Evolutionary conservation across 352 stramenopile genomes (phyloP).

Genomic region (Nothophytophthora sp.): DNA sequence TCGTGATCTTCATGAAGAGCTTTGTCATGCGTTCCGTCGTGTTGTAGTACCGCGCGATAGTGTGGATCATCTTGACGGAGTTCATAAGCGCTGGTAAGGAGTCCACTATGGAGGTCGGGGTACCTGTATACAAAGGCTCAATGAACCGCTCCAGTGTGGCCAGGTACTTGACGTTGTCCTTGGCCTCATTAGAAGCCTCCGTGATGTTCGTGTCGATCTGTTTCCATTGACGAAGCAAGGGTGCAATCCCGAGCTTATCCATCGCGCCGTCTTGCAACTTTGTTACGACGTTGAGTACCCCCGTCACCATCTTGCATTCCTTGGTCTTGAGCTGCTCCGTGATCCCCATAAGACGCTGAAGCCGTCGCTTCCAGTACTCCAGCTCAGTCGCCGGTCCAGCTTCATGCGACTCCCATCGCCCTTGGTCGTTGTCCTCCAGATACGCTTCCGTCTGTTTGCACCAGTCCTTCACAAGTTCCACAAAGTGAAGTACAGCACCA

Average conservation of each 20-base stretch:
- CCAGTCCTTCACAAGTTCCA: conserved; percentile 90
- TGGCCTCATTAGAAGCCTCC: conserved; percentile 81
- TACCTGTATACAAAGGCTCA: conserved; percentile 75
- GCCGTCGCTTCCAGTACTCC: conserved; percentile 85
- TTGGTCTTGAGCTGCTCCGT: conserved; percentile 90
- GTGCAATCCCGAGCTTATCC: conserved; percentile 65
- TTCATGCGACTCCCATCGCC: conserved; percentile 80
- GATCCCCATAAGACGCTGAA: conserved; percentile 86
- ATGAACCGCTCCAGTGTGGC: conserved; percentile 87
- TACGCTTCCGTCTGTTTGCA: conserved; percentile 88
- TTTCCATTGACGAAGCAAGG: conserved; percentile 80
- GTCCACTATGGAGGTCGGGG: conserved; percentile 64
- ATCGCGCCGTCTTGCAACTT: conserved; percentile 71
- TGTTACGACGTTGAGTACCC: conserved; percentile 78
- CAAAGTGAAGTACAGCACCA: conserved; percentile 74
- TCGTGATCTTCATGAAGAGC: conserved; percentile 91
- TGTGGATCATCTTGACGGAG: conserved; percentile 91
- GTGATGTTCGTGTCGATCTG: conserved; percentile 90
- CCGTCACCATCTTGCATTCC: conserved; percentile 87
- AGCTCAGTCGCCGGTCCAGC: conserved; percentile 80
- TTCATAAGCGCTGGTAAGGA: conserved; percentile 88
- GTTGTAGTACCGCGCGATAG: conserved; percentile 89
- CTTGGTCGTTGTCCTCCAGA: conserved; percentile 84
- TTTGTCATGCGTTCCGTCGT: conserved; percentile 91
- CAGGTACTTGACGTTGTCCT: conserved; percentile 89